Conservation (phyloP, 2,329 filamentous ascomycete genomes). For the Xylaria sp. region DNA sequence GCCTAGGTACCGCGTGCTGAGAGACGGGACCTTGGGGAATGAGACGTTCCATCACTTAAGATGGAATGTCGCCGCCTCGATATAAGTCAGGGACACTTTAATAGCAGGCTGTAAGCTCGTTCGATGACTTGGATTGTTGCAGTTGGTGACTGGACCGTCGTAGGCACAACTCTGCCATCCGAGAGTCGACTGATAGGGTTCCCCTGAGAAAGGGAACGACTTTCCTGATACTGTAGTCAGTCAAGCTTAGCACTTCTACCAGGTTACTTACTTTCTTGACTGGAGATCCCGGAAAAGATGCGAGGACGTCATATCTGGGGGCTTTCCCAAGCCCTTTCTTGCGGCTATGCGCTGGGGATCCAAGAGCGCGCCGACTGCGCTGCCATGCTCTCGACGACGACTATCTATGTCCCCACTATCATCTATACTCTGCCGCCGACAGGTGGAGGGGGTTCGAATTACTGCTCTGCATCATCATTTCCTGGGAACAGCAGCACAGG, state of each 20-base stretch:
- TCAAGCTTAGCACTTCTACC: slow-evolving; percentile 4
- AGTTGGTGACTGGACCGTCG: slow-evolving; percentile 4
- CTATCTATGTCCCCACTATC: slow-evolving; percentile 32
- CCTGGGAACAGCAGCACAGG: slow-evolving; percentile 9
- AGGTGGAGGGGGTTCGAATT: not conserved
- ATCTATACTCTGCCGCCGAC: slow-evolving; percentile 20
- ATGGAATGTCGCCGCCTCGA: slow-evolving; percentile 14
- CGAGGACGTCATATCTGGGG: slow-evolving; percentile 19
- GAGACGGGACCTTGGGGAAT: slow-evolving; percentile 10
- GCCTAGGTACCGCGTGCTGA: slow-evolving; percentile 4
- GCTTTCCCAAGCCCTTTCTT: slow-evolving; percentile 26
- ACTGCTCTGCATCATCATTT: slow-evolving; percentile 10
- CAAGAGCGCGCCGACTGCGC: slow-evolving; percentile 22
- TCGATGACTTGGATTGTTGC: slow-evolving; percentile 1
- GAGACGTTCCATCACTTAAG: slow-evolving; percentile 21
- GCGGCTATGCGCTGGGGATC: slow-evolving; percentile 19
- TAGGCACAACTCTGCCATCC: not conserved
- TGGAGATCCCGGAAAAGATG: slow-evolving; percentile 22
- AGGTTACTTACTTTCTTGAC: slow-evolving; percentile 1
- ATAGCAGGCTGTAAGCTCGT: slow-evolving; percentile 5
- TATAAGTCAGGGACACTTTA: slow-evolving; percentile 16
- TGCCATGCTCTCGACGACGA: slow-evolving; percentile 27
- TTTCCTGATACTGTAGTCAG: slow-evolving; percentile 3
- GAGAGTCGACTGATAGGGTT: slow-evolving; percentile 1
- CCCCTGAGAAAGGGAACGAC: slow-evolving; percentile 11